phyloP scores from a whole-genome alignment of 1,284 basidiomycete species.

The Melampsora americana region DNA sequence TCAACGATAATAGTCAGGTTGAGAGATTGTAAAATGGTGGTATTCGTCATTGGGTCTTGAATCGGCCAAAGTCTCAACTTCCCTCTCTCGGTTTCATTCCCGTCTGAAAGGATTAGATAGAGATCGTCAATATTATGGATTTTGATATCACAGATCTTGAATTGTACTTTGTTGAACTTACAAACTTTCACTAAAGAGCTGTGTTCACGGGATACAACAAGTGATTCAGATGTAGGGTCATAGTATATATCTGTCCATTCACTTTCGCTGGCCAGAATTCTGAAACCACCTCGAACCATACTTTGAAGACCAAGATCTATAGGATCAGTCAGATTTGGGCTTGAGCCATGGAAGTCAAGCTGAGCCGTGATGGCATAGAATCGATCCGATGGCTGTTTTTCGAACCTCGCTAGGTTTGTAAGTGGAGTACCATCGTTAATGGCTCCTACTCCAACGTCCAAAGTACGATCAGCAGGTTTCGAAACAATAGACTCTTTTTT shows the following conservation, averaged over 20 bases:
- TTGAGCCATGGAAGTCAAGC: slow-evolving; percentile 43
- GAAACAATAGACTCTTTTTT: slow-evolving; percentile 45
- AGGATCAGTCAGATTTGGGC: background rate
- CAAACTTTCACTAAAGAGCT: slow-evolving; percentile 46
- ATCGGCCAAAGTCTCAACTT: slow-evolving; percentile 48
- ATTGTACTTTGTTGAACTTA: slow-evolving; percentile 29
- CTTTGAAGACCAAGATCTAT: background rate
- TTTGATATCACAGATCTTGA: background rate
- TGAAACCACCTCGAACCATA: slow-evolving; percentile 44
- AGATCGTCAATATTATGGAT: slow-evolving; percentile 1
- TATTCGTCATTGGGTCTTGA: slow-evolving; percentile 6
- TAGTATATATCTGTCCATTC: slow-evolving; percentile 49
- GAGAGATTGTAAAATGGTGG: slow-evolving; percentile 43
- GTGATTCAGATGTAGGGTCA: slow-evolving; percentile 43
- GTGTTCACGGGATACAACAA: slow-evolving; percentile 44
- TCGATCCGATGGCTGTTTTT: slow-evolving; percentile 46
- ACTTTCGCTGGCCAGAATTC: slow-evolving; percentile 46
- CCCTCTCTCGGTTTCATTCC: slow-evolving; percentile 46
- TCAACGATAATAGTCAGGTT: slow-evolving; percentile 51
- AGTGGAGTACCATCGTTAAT: background rate
- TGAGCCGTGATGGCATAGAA: slow-evolving; percentile 46
- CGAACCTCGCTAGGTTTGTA: slow-evolving; percentile 43
- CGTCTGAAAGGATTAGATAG: slow-evolving; percentile 36
- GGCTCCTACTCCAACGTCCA: background rate
- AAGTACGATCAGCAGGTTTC: background rate